These are phyloP conservation scores for Ananas comosus DNA, from an alignment of 176 grass and related monocot species.

Conservation along the genomic window DNA sequence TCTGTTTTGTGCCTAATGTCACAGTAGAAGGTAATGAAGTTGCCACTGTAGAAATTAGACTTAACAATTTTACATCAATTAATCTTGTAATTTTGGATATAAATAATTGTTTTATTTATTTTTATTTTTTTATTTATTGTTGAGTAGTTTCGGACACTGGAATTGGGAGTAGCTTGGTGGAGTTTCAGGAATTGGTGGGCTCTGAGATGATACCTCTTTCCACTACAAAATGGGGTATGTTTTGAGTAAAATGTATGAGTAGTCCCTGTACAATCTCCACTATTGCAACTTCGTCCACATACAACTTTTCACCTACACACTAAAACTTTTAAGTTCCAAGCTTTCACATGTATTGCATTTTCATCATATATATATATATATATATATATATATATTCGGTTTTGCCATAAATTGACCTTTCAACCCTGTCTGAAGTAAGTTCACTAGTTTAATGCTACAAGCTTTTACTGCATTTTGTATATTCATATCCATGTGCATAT, in stretches of 20 bases:
- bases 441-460: too few relatives aligned
- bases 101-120: background rate
- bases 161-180: slow-evolving; percentile 51
- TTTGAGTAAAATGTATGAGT: background rate
- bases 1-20: too few relatives aligned
- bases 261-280: background rate
- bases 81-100: background rate
- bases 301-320: background rate
- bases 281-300: background rate
- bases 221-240: slow-evolving; percentile 44
- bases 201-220: slow-evolving; percentile 7
- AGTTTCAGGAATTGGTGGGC: slow-evolving; percentile 48
- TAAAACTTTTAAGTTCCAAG: background rate
- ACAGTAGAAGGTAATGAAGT: too few relatives aligned
- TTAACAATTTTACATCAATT: background rate
- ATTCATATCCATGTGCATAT: too few relatives aligned
- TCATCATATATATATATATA: too few relatives aligned
- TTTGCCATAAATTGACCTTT: too few relatives aligned
- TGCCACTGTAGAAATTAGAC: too few relatives aligned
- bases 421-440: too few relatives aligned
- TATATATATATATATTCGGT: too few relatives aligned
- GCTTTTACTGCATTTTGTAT: too few relatives aligned
- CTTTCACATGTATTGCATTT: too few relatives aligned
- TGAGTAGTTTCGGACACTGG: slow-evolving; percentile 64
- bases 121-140: background rate